These are phyloP conservation scores for Chaetomiaceae sp. DNA, from an alignment of 2,329 filamentous ascomycete species.

Conservation along the genomic window DNA sequence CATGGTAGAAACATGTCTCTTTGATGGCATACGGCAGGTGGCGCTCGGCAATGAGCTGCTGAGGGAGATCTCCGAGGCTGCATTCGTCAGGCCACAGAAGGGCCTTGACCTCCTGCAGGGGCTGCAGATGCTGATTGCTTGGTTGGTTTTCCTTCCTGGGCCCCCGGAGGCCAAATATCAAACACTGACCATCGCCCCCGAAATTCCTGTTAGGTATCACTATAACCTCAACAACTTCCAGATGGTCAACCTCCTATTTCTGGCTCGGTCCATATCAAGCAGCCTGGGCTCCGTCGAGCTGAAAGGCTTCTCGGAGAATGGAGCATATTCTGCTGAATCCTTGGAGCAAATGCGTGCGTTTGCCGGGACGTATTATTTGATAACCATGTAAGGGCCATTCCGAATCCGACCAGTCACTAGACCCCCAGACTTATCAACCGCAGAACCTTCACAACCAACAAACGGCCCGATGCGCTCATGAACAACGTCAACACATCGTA, in stretches of 20 bases:
- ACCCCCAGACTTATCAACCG: neutral
- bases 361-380: slow-evolving; percentile 47
- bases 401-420: no score
- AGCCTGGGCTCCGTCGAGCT: slow-evolving; percentile 38
- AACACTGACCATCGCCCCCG: neutral
- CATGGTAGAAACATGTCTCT: slow-evolving; percentile 42
- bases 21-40: slow-evolving; percentile 42
- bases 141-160: slow-evolving; percentile 36
- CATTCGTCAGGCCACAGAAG: slow-evolving; percentile 40
- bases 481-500: slow-evolving; percentile 44
- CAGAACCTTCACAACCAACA: slow-evolving; percentile 35
- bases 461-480: slow-evolving; percentile 46
- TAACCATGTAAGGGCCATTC: slow-evolving; percentile 39
- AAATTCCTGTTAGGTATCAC: slow-evolving; percentile 40
- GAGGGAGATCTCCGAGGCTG: slow-evolving; percentile 39
- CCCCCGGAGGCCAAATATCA: no score
- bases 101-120: slow-evolving; percentile 46
- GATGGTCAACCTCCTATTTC: slow-evolving; percentile 46
- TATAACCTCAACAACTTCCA: slow-evolving; percentile 47
- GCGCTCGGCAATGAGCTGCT: slow-evolving; percentile 43
- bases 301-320: slow-evolving; percentile 20
- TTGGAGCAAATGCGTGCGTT: slow-evolving; percentile 46
- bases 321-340: slow-evolving; percentile 27
- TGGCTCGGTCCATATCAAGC: slow-evolving; percentile 44
- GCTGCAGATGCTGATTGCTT: slow-evolving; percentile 42